Conservation (phyloP, 1,284 basidiomycete species). For the Ganoderma multipileum region DNA sequence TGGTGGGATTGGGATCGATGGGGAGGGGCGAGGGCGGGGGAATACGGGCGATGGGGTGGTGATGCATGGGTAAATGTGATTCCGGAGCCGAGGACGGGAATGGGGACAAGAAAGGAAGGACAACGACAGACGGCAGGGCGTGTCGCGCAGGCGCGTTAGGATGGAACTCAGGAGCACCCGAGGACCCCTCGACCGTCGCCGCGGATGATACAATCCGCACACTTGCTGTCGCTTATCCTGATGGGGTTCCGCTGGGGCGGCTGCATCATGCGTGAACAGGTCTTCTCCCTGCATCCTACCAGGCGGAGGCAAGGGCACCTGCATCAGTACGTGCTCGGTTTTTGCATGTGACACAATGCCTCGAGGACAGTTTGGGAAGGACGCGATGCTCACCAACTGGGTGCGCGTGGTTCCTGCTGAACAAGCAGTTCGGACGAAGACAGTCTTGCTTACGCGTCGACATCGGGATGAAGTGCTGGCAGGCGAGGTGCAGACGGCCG, state of each 20-base stretch:
- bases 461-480: slow-evolving; percentile 80
- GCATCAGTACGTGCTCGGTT: slow-evolving; percentile 15
- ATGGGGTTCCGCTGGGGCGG: slow-evolving; percentile 77
- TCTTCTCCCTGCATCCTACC: slow-evolving; percentile 64
- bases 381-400: slow-evolving; percentile 51
- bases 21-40: not conserved
- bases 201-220: slow-evolving; percentile 59
- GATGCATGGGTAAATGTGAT: not conserved
- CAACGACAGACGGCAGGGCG: slow-evolving; percentile 12
- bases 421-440: slow-evolving; percentile 65
- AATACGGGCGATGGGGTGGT: not conserved
- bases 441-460: slow-evolving; percentile 76
- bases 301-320: not conserved
- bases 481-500: slow-evolving; percentile 74
- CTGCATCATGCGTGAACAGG: slow-evolving; percentile 73
- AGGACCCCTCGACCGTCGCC: slow-evolving; percentile 41
- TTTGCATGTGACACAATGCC: slow-evolving; percentile 10
- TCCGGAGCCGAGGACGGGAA: not conserved
- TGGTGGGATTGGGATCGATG: slow-evolving; percentile 10
- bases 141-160: slow-evolving; percentile 18
- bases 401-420: slow-evolving; percentile 72
- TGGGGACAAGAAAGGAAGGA: slow-evolving; percentile 8
- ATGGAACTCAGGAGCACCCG: slow-evolving; percentile 3
- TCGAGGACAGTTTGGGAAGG: not conserved
- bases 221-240: slow-evolving; percentile 66